Percentiles rank a stretch among this genome's conserved stretches.
Conservation (phyloP, 2,329 filamentous ascomycete species). For the Pestalotiopsis sp. region DNA sequence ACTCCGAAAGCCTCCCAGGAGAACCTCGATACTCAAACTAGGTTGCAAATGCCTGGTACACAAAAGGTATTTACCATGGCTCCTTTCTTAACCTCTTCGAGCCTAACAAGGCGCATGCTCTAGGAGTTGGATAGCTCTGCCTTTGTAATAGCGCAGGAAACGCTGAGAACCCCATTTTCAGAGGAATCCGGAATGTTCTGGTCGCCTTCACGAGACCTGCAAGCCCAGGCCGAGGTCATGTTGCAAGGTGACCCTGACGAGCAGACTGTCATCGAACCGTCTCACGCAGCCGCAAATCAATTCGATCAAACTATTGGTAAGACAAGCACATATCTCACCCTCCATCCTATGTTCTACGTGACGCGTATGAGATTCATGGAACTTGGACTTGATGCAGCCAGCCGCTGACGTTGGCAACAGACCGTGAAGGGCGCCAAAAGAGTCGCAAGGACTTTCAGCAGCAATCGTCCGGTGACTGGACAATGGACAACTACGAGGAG, state of each 20-base stretch:
- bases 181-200: neutral
- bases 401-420: neutral
- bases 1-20: neutral
- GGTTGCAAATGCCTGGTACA: neutral
- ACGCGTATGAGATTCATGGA: neutral
- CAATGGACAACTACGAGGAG: neutral
- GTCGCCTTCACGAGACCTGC: neutral
- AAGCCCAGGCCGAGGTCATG: neutral
- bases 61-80: neutral
- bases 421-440: neutral
- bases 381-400: neutral
- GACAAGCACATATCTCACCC: neutral
- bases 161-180: neutral
- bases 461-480: neutral
- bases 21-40: neutral
- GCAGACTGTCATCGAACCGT: neutral
- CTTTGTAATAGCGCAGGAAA: neutral
- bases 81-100: neutral
- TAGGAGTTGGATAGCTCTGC: neutral
- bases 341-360: neutral
- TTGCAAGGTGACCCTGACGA: neutral
- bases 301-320: neutral
- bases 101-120: neutral
- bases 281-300: neutral
- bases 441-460: neutral